These are phyloP conservation scores for Pythium insidiosum DNA, from an alignment of 352 stramenopile species.

Conservation along the genomic window DNA sequence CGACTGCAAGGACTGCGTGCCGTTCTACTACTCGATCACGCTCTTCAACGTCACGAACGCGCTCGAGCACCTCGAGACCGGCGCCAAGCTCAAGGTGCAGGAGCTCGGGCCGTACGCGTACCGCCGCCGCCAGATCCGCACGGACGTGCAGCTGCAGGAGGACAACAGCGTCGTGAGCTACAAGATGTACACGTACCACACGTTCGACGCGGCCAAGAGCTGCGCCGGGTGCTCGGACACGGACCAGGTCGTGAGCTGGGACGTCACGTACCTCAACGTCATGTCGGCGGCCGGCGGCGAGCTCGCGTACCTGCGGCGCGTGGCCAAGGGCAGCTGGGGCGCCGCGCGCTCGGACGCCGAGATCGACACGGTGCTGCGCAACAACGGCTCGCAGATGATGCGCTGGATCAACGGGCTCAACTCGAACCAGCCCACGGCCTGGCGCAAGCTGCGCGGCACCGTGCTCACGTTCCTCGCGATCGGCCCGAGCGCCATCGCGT, in stretches of 20 bases:
- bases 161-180: slow-evolving; percentile 54
- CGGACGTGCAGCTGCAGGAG: slow-evolving; percentile 44
- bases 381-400: no score
- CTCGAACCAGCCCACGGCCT: no score
- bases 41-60: slow-evolving; percentile 79
- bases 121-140: slow-evolving; percentile 45
- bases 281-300: slow-evolving; percentile 49
- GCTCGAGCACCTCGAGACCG: slow-evolving; percentile 37
- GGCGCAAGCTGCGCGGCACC: no score
- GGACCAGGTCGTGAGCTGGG: slow-evolving; percentile 48
- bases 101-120: slow-evolving; percentile 72
- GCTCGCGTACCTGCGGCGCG: no score
- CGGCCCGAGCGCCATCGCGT: slow-evolving; percentile 21
- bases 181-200: slow-evolving; percentile 76
- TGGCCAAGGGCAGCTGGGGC: no score
- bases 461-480: slow-evolving; percentile 32
- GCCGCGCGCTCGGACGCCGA: no score
- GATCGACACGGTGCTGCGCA: no score
- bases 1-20: slow-evolving; percentile 69
- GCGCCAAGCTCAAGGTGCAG: slow-evolving; percentile 44
- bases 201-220: slow-evolving; percentile 32
- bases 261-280: slow-evolving; percentile 65
- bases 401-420: no score
- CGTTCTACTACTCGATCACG: slow-evolving; percentile 57
- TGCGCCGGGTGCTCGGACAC: slow-evolving; percentile 47